A percentile compares a stretch with the other conserved stretches of the same genome.
Conservation (phyloP, 768 basidiomycete genomes). For the Rhodotorula paludigena region DNA sequence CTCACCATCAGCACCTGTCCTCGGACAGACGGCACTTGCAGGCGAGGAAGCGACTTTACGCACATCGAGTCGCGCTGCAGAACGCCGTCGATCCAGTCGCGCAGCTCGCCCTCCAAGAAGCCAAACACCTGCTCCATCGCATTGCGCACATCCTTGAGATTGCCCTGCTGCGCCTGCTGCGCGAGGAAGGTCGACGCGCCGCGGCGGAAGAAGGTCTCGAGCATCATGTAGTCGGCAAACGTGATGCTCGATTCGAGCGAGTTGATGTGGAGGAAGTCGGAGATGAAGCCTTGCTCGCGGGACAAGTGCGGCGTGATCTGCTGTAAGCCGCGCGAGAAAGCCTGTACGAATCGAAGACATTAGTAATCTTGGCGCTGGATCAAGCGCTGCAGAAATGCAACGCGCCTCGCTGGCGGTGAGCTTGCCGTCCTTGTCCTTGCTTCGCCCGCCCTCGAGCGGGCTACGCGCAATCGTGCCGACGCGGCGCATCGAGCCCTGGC, state of each 20-base stretch:
- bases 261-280: slow-evolving; percentile 87
- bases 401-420: slow-evolving; percentile 67
- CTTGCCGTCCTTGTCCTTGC: slow-evolving; percentile 55
- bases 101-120: slow-evolving; percentile 76
- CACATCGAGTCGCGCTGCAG: slow-evolving; percentile 72
- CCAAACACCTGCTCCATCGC: slow-evolving; percentile 95
- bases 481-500: slow-evolving; percentile 58
- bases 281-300: slow-evolving; percentile 78
- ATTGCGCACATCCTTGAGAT: slow-evolving; percentile 56
- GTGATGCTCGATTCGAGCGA: slow-evolving; percentile 65
- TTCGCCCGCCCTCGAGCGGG: slow-evolving; percentile 50
- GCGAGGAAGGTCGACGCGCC: slow-evolving; percentile 69
- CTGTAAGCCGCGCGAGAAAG: slow-evolving; percentile 66
- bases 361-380: too few relatives aligned
- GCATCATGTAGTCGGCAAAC: slow-evolving; percentile 88
- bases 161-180: slow-evolving; percentile 54
- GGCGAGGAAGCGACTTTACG: slow-evolving; percentile 42
- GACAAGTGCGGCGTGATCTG: slow-evolving; percentile 71
- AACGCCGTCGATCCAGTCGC: slow-evolving; percentile 75
- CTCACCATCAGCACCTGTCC: not conserved
- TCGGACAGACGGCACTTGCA: not conserved
- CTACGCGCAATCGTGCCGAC: slow-evolving; percentile 80
- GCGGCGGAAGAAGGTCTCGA: slow-evolving; percentile 89
- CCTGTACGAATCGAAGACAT: slow-evolving; percentile 52
- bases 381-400: not conserved